phyloP scores from a whole-genome alignment of 139 green algal genomes.

The Coccomyxa sp. region DNA sequence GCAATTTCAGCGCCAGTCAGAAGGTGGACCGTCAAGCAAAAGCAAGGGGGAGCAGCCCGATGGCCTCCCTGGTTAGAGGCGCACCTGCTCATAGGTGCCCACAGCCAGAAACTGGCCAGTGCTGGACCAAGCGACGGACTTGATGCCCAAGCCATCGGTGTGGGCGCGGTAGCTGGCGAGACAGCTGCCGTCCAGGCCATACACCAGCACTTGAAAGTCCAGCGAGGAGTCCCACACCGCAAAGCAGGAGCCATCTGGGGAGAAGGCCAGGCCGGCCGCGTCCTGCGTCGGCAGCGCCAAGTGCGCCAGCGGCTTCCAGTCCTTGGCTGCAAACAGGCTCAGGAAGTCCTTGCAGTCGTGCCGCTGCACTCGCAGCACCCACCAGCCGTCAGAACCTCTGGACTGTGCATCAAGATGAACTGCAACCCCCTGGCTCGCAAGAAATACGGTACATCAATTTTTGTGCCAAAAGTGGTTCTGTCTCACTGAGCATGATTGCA shows the following conservation, averaged over 20 bases:
- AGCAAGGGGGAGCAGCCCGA: too few relatives aligned
- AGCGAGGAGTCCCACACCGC: conserved; percentile 66
- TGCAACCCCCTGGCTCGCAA: neutral
- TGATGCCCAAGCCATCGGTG: conserved; percentile 54
- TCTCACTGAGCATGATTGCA: neutral
- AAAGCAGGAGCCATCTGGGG: conserved; percentile 51
- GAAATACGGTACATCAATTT: too few relatives aligned
- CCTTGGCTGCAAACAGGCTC: conserved; percentile 40
- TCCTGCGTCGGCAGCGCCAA: conserved; percentile 37
- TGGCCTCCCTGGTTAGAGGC: neutral
- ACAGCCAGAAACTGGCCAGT: conserved; percentile 67
- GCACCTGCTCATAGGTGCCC: conserved; percentile 65
- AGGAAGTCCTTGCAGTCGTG: conserved; percentile 71
- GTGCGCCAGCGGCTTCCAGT: conserved; percentile 27
- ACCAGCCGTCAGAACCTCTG: neutral
- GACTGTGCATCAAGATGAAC: neutral
- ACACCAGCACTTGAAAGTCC: conserved; percentile 45
- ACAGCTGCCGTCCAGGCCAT: conserved; percentile 26
- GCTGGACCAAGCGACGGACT: conserved; percentile 53
- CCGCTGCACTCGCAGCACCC: conserved; percentile 33
- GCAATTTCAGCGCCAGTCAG: too few relatives aligned
- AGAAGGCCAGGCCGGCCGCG: conserved; percentile 49
- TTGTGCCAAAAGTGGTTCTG: too few relatives aligned
- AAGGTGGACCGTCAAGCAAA: too few relatives aligned
- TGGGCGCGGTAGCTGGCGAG: conserved; percentile 39